Conservation (phyloP, 2,329 filamentous ascomycete genomes). For the Fusarium dimerum region DNA sequence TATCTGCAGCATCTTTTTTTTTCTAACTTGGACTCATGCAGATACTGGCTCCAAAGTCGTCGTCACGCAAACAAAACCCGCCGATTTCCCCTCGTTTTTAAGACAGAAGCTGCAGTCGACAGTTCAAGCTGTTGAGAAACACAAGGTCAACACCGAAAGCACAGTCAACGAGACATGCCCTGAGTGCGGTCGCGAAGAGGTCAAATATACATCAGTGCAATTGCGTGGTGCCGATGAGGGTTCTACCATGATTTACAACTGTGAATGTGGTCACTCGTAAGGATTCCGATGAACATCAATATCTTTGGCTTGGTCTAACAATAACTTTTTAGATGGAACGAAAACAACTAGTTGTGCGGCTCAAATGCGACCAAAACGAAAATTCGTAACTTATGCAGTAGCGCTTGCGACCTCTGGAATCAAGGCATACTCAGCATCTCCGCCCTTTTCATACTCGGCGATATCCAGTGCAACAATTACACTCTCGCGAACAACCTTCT, state of each 20-base stretch:
- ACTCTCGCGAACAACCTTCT: conserved; percentile 92
- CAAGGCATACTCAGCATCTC: conserved; percentile 87
- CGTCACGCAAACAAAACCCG: conserved; percentile 80
- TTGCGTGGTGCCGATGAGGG: conserved; percentile 93
- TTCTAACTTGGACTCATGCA: conserved; percentile 34
- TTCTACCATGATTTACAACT: conserved; percentile 86
- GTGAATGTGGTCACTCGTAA: conserved; percentile 83
- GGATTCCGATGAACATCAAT: conserved; percentile 12
- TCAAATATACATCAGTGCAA: conserved; percentile 83
- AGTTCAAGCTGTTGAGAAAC: conserved; percentile 76
- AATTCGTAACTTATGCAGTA: conserved; percentile 36
- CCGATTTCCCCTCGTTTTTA: conserved; percentile 87
- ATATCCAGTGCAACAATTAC: conserved; percentile 95
- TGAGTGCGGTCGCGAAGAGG: conserved; percentile 78
- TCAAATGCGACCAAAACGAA: conserved; percentile 13
- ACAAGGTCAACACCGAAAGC: conserved; percentile 75
- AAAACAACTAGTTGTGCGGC: conserved; percentile 54
- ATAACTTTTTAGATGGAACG: conserved; percentile 47
- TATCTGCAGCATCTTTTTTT: background rate
- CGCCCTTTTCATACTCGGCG: conserved; percentile 92
- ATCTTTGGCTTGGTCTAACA: conserved; percentile 25
- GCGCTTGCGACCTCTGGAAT: conserved; percentile 65
- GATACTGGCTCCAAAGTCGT: conserved; percentile 77
- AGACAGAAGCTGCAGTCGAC: conserved; percentile 82
- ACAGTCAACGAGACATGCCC: conserved; percentile 69